These are phyloP conservation scores for Salinomyces thailandicus DNA, from an alignment of 2,329 filamentous ascomycete genomes.

Conservation along the genomic window DNA sequence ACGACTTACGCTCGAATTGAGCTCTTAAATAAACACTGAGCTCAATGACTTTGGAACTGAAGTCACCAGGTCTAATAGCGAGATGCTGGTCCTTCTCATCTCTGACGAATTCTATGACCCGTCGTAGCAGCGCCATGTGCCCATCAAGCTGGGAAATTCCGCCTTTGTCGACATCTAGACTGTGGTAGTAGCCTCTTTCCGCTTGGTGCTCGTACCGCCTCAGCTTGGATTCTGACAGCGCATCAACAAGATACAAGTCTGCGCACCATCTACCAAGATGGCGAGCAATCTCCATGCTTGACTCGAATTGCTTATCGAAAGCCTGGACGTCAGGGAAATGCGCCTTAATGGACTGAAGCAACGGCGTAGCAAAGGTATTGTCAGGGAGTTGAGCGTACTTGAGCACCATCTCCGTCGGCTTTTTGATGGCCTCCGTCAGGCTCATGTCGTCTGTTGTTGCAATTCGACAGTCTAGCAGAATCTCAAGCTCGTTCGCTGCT, in stretches of 20 bases:
- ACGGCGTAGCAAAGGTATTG: constrained; percentile 49
- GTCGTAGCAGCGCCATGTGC: constrained; percentile 46
- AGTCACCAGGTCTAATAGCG: constrained; percentile 15
- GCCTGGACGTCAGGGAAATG: constrained; percentile 42
- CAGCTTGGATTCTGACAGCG: constrained; percentile 15
- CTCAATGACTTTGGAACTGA: constrained; percentile 64
- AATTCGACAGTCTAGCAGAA: constrained; percentile 68
- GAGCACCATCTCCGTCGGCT: constrained; percentile 50
- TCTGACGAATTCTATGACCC: constrained; percentile 39
- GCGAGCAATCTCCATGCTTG: constrained; percentile 50
- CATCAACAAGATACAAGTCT: constrained; percentile 48
- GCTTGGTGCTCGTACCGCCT: constrained; percentile 15
- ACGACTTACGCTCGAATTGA: constrained; percentile 49
- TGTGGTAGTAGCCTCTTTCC: constrained; percentile 24
- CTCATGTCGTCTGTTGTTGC: constrained; percentile 59
- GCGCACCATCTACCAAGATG: constrained; percentile 75
- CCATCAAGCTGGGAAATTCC: constrained; percentile 36
- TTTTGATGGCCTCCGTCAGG: constrained; percentile 48
- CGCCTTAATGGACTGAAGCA: constrained; percentile 49
- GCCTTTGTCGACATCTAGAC: constrained; percentile 17
- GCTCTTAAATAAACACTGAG: constrained; percentile 51
- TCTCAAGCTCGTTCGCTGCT: constrained; percentile 60
- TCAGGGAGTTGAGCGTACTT: constrained; percentile 43
- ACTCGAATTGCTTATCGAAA: constrained; percentile 47
- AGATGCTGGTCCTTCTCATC: constrained; percentile 8